A percentile compares a stretch with the other conserved stretches of the same genome.
phyloP scores from a whole-genome alignment of 2,329 filamentous ascomycete species.

The Seiridium cupressi region DNA sequence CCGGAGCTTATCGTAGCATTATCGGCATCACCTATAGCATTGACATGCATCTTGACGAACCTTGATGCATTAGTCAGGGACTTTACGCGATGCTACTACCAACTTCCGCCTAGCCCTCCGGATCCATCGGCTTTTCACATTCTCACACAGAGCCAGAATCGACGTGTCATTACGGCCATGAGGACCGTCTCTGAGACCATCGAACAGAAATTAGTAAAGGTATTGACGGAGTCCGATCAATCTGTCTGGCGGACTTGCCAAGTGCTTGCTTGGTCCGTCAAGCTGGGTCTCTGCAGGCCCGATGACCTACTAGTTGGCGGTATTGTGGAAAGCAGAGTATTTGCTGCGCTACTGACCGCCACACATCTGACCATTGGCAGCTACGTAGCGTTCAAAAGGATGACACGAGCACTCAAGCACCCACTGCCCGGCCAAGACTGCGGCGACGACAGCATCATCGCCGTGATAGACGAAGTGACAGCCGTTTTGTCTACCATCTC shows the following conservation, averaged over 20 bases:
- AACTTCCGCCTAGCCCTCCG: not conserved
- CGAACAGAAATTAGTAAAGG: not conserved
- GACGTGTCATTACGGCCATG: not conserved
- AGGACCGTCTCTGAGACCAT: not conserved
- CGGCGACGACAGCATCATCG: not conserved
- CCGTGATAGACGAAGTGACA: not conserved
- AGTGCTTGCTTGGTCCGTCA: not conserved
- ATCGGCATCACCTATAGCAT: not conserved
- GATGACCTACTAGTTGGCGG: not conserved
- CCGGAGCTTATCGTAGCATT: not conserved
- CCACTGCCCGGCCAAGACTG: not conserved
- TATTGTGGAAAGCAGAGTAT: not conserved
- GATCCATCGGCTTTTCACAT: not conserved
- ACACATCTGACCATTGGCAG: not conserved
- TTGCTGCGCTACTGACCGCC: not conserved
- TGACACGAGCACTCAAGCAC: not conserved
- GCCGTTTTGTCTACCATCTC: not conserved
- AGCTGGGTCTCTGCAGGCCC: not conserved
- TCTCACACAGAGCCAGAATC: not conserved
- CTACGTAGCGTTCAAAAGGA: not conserved
- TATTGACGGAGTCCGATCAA: not conserved
- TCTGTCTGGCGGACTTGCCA: not conserved
- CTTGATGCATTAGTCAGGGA: not conserved
- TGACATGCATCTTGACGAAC: not conserved
- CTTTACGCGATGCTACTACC: constrained; percentile 2